A percentile compares a stretch with the other conserved stretches of the same genome.
phyloP scores from a whole-genome alignment of 306 rosid genomes.

The Quercus parvula region DNA sequence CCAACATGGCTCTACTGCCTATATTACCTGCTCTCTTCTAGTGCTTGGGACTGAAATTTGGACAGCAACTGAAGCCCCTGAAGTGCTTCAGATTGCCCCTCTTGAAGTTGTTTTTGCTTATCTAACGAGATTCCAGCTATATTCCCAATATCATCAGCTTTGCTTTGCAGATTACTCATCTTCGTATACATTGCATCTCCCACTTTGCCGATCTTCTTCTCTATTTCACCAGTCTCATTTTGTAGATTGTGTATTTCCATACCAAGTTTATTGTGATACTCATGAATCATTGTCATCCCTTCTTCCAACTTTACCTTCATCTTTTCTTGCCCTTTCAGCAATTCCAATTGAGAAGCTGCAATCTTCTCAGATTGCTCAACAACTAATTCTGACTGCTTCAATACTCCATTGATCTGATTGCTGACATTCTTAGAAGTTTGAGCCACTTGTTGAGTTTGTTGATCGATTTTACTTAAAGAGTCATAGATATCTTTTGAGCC shows the following conservation, averaged over 20 bases:
- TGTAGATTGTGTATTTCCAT: constrained; percentile 49
- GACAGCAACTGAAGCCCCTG: constrained; percentile 46
- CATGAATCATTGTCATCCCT: constrained; percentile 55
- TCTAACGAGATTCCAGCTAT: constrained; percentile 65
- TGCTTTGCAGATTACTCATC: constrained; percentile 57
- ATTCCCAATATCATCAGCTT: constrained; percentile 66
- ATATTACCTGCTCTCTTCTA: constrained; percentile 75
- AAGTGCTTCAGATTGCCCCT: constrained; percentile 73
- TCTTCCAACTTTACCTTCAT: constrained; percentile 51
- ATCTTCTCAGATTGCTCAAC: constrained; percentile 60
- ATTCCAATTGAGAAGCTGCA: constrained; percentile 47
- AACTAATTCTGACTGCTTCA: constrained; percentile 50
- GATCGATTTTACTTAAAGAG: constrained; percentile 46
- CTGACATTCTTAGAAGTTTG: constrained; percentile 43
- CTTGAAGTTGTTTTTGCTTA: constrained; percentile 67
- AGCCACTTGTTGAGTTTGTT: constrained; percentile 46
- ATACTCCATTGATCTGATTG: constrained; percentile 46
- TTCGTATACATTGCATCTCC: constrained; percentile 57
- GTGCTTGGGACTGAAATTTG: constrained; percentile 62
- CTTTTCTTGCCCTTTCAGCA: constrained; percentile 59
- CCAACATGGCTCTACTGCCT: not conserved
- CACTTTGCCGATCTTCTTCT: constrained; percentile 52
- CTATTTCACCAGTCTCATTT: constrained; percentile 55
- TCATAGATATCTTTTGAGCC: constrained; percentile 38
- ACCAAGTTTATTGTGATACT: constrained; percentile 50